These are phyloP conservation scores for Exsudoporus frostii DNA, from an alignment of 768 basidiomycete species.

Conservation along the genomic window DNA sequence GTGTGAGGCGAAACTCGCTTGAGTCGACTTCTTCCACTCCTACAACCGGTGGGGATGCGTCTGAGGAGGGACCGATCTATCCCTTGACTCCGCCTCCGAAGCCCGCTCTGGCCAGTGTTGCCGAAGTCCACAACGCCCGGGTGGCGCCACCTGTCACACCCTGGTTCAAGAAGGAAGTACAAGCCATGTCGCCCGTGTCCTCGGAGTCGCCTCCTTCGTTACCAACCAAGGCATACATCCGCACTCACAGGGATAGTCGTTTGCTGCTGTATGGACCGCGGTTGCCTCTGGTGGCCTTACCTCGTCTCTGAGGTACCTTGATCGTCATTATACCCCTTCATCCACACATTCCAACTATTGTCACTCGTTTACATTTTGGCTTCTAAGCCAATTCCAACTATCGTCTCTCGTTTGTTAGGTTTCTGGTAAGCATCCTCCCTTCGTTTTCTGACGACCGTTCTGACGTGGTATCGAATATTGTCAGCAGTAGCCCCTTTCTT, in stretches of 20 bases:
- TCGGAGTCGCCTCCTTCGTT: not conserved
- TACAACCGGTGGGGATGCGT: not conserved
- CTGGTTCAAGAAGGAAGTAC: not conserved
- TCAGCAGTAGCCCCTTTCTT: not conserved
- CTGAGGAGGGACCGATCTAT: conserved; percentile 1
- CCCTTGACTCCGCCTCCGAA: conserved; percentile 4
- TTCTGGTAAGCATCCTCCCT: not conserved
- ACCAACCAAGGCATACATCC: conserved; percentile 1
- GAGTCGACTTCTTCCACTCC: not conserved
- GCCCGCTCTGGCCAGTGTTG: not conserved
- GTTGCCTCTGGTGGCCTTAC: not conserved
- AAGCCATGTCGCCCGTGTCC: not conserved
- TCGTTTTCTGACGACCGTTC: not conserved
- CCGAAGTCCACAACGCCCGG: not conserved
- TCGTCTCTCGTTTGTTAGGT: conserved; percentile 14
- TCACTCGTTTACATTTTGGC: conserved; percentile 11
- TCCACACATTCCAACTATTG: conserved; percentile 10
- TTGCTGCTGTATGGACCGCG: not conserved
- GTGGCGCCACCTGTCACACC: not conserved
- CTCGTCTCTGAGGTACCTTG: not conserved
- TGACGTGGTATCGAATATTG: not conserved
- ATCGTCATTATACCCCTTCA: not conserved
- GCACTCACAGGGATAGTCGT: conserved; percentile 1
- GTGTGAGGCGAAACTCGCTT: not conserved
- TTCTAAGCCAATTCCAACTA: conserved; percentile 7